A percentile compares a stretch with the other conserved stretches of the same genome.
phyloP scores from a whole-genome alignment of 306 rosid genomes.

The Sechiopsis laciniata region DNA sequence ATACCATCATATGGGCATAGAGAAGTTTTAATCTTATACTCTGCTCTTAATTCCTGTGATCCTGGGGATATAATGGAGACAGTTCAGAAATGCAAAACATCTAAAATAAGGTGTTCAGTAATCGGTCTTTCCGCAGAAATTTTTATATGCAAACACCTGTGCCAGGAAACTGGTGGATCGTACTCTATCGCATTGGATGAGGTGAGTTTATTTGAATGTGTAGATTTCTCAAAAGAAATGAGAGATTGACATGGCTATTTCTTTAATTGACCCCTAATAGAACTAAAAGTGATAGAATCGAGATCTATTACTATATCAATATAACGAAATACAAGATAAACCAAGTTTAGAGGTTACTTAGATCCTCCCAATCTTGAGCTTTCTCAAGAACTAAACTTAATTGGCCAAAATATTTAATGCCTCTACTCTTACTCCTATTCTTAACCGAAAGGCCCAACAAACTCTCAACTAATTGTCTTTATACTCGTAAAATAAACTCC shows the following conservation, averaged over 20 bases:
- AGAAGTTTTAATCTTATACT: slow-evolving; percentile 77
- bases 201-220: slow-evolving; percentile 43
- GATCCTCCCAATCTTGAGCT: no score
- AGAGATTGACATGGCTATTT: not conserved
- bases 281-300: not conserved
- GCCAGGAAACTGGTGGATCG: slow-evolving; percentile 90
- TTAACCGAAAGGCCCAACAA: no score
- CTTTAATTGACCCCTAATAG: not conserved
- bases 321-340: no score
- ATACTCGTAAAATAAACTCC: no score
- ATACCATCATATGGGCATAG: slow-evolving; percentile 88
- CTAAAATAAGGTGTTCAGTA: slow-evolving; percentile 91
- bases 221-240: not conserved
- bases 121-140: slow-evolving; percentile 94
- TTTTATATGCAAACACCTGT: slow-evolving; percentile 81
- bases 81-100: slow-evolving; percentile 73
- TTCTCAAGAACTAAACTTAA: no score
- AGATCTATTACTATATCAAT: no score
- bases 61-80: slow-evolving; percentile 96
- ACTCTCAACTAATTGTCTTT: no score
- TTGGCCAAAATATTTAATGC: no score
- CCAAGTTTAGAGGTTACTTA: no score
- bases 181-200: slow-evolving; percentile 79
- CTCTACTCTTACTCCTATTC: no score
- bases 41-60: slow-evolving; percentile 93